Percentiles rank a stretch among this genome's conserved stretches.
Conservation (phyloP, 352 stramenopile genomes). For the Pythium brachiatum region DNA sequence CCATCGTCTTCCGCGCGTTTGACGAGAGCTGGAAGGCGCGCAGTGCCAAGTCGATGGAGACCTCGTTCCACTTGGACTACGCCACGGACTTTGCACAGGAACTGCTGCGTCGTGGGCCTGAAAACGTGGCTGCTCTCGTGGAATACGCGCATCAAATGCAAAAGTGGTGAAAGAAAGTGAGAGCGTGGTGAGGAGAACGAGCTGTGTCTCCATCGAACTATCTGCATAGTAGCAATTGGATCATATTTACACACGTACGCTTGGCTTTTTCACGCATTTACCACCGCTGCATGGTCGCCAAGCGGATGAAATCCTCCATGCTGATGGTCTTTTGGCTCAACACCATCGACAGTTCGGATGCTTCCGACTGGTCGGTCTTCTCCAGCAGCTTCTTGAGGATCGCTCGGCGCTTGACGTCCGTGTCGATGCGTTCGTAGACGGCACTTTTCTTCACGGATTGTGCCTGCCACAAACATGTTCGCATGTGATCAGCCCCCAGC, state of each 20-base stretch:
- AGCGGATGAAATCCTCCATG: constrained; percentile 25
- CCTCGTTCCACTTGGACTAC: constrained; percentile 70
- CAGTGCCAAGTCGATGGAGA: constrained; percentile 40
- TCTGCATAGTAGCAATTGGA: constrained; percentile 5
- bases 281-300: constrained; percentile 24
- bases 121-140: constrained; percentile 56
- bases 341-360: constrained; percentile 1
- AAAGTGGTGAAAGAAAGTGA: constrained; percentile 43
- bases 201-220: background rate
- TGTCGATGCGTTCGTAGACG: constrained; percentile 37
- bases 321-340: constrained; percentile 6
- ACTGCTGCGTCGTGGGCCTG: constrained; percentile 61
- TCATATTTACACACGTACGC: constrained; percentile 13
- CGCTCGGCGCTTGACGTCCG: constrained; percentile 36
- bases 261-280: background rate
- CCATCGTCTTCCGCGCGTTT: constrained; percentile 68
- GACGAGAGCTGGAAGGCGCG: constrained; percentile 64
- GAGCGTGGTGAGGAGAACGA: background rate
- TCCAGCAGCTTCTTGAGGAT: constrained; percentile 37
- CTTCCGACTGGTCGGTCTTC: constrained; percentile 14
- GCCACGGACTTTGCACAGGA: constrained; percentile 68
- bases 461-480: constrained; percentile 24
- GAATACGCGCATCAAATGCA: constrained; percentile 73
- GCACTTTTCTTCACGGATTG: constrained; percentile 39
- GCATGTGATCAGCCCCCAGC: background rate